Percentiles rank a stretch among this genome's conserved stretches.
These are phyloP conservation scores for Ceratocystis cubensis DNA, from an alignment of 2,329 filamentous ascomycete species.

Conservation along the genomic window DNA sequence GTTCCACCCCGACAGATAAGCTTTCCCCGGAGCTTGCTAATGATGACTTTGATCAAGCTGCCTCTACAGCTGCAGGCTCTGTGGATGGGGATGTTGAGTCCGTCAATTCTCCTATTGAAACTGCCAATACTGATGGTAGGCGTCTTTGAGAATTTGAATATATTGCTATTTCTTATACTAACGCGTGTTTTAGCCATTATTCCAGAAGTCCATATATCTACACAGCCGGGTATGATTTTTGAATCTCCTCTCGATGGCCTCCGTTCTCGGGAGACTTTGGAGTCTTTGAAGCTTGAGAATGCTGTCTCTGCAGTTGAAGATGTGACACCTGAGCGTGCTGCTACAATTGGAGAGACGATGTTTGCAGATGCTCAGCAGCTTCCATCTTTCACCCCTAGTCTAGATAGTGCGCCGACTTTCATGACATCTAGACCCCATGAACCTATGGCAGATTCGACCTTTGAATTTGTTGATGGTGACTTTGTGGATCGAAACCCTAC, in stretches of 20 bases:
- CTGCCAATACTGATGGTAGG: not conserved
- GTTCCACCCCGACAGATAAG: not conserved
- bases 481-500: not conserved
- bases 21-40: not conserved
- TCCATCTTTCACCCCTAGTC: not conserved
- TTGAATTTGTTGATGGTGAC: not conserved
- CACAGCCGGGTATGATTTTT: not conserved
- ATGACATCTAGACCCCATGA: not conserved
- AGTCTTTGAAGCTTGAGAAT: not conserved
- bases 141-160: too few species aligned
- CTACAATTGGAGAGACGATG: not conserved
- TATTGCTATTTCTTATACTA: not conserved
- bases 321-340: not conserved
- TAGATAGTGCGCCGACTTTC: not conserved
- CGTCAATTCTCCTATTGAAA: not conserved
- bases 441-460: not conserved
- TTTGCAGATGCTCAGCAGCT: not conserved
- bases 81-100: constrained; percentile 2
- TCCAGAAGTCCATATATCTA: not conserved
- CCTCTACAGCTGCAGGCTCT: not conserved
- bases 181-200: not conserved
- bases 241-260: not conserved
- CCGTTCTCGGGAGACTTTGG: not conserved
- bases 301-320: not conserved
- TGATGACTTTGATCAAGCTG: not conserved